Evolutionary conservation across 1,284 basidiomycete species (phyloP).

Genomic region (Trametes sp.): DNA sequence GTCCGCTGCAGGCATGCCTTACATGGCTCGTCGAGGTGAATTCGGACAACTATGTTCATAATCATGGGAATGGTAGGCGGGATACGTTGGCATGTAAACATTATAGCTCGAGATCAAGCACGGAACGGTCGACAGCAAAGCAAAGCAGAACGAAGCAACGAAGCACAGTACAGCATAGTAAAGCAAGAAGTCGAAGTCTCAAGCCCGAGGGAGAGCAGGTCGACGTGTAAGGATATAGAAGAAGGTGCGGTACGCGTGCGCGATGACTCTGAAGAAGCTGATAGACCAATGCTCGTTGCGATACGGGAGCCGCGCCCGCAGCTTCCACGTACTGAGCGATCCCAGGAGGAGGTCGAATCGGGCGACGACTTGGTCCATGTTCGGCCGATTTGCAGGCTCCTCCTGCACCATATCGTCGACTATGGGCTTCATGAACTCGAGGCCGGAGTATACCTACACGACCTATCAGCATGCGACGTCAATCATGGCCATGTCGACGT

Average conservation of each 20-base stretch:
- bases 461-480: background rate
- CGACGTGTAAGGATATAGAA: constrained; percentile 1
- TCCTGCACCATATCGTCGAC: constrained; percentile 42
- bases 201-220: constrained; percentile 12
- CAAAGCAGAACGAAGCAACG: too few relatives aligned
- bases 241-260: background rate
- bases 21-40: too few relatives aligned
- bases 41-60: too few relatives aligned
- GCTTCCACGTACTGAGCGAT: constrained; percentile 8
- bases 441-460: constrained; percentile 24
- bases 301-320: constrained; percentile 19
- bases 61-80: too few relatives aligned
- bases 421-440: constrained; percentile 42
- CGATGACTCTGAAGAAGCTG: background rate
- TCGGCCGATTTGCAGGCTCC: constrained; percentile 40
- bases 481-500: background rate
- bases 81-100: too few relatives aligned
- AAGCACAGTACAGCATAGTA: background rate
- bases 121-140: background rate
- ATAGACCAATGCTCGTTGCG: background rate
- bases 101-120: too few relatives aligned
- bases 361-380: constrained; percentile 13
- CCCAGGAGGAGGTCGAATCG: constrained; percentile 6
- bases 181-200: background rate
- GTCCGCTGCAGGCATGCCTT: too few relatives aligned